Evolutionary conservation across 106 monocot species (phyloP).

Genomic region (Phalaenopsis equestris): DNA sequence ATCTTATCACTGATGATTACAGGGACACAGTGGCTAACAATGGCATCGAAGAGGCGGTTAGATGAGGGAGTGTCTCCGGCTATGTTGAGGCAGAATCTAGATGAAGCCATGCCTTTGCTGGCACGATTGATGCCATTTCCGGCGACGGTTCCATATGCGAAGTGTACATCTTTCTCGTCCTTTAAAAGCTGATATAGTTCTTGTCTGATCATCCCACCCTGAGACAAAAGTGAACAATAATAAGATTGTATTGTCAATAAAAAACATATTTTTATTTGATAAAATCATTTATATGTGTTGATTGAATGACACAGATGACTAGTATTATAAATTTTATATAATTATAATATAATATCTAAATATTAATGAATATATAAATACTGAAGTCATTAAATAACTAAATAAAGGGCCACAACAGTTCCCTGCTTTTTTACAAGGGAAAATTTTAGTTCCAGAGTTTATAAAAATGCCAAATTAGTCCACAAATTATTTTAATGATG

Average conservation of each 20-base stretch:
- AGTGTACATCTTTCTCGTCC: slow-evolving; percentile 63
- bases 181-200: slow-evolving; percentile 60
- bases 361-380: background rate
- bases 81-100: slow-evolving; percentile 78
- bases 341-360: background rate
- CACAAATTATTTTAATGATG: no score
- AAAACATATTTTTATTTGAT: no score
- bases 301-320: background rate
- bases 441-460: no score
- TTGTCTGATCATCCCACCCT: slow-evolving; percentile 67
- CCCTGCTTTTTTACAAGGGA: no score
- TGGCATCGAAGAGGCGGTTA: slow-evolving; percentile 81
- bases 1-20: slow-evolving; percentile 80
- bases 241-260: background rate
- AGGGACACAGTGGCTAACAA: slow-evolving; percentile 71
- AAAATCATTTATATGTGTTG: background rate
- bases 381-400: background rate
- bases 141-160: slow-evolving; percentile 41
- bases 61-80: slow-evolving; percentile 94
- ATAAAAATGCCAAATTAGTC: no score
- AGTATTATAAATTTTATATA: background rate
- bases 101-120: slow-evolving; percentile 52
- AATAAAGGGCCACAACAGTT: background rate
- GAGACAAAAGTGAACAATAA: background rate
- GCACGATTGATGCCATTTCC: slow-evolving; percentile 40